Evolutionary conservation across 2,329 filamentous ascomycete genomes (phyloP), one percentile per base, ranked within the genome.

Genomic region (Aspergillus clavatus): DNA sequence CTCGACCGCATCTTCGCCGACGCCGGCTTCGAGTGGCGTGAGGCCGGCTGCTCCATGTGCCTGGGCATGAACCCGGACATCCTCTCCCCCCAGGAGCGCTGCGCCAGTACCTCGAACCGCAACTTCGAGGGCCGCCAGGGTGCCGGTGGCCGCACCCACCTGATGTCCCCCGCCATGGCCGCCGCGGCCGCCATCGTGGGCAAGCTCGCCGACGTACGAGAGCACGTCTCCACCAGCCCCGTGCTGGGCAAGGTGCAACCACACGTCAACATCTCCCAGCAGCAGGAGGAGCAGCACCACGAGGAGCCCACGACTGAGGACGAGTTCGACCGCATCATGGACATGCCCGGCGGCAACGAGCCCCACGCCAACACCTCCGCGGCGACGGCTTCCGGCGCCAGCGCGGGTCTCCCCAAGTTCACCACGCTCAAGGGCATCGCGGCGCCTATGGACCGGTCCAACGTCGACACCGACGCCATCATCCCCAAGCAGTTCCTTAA

Each of bases 11-110:
- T 96, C 63, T 97, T 98, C 70, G 63, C 74, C 7, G 88, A 95
- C 50, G 90, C 93, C 39, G 93, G 93, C 6, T 97, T 97, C 56
- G 91, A 97, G 68, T 97, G 91, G 91, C 83, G 93, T 65, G 93
- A 98, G 74, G 93, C 93, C 55, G 93, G 93, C 40, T 98, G 93
- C 80, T 95, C 88, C 52, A 98, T 98, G 93, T 97, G 93, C 67
- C 79, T 98, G 44, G 93, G 93, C 66, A 98, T 98, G 91, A 98
- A 98, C 76, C 91, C 93, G 0, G 93, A 98, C 67, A 97, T 98
- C 53, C 80, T 97, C 38, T 83, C 89, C 2, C 90, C 93, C 43
- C 81, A 86, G 67, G 93, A 98, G 73, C 84, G 93, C 61, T 97
- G 93, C 66, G 93, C 93, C 33, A 91, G 86, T 64, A 97, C 93